Evolutionary conservation across 2,329 filamentous ascomycete genomes (phyloP), one percentile per base, ranked within the genome.

Genomic region (Triangularia verruculosa): DNA sequence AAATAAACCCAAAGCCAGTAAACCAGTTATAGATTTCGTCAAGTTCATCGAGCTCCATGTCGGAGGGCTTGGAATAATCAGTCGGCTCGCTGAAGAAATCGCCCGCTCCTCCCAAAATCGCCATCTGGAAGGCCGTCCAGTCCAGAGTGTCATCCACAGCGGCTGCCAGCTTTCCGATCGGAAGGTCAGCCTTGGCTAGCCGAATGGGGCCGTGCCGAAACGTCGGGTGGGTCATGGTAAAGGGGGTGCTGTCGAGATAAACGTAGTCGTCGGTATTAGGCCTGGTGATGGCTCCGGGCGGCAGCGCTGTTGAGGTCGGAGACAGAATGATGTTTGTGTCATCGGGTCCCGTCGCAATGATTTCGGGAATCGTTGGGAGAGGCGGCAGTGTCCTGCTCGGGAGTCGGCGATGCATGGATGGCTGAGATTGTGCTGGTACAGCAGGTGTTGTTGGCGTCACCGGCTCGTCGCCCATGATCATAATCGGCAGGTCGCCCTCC

Each of bases 91-190:
- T 74, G 59, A 79, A 76, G 53, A 83, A 77, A 67, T 85, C 83
- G 28, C 82, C 83, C 1, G 82, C 82, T 4, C 83, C 83, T 51
- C 85, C 85, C 0, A 84, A 75, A 57, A 88, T 86, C 15, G 86
- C 85, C 80, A 87, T 86, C 73, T 89, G 86, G 71, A 87, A 88
- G 3, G 85, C 85, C 5, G 82, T 86, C 85, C 85, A 88, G 76
- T 89, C 85, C 3, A 88, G 73, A 8, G 78, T 80, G 56, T 83
- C 82, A 58, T 85, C 83, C 28, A 77, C 74, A 7, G 78, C 74
- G 63, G 75, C 78, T 32, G 69, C 65, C 53, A 73, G 68, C 57
- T 70, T 69, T 59, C 64, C 61, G 24, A 67, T 69, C 6, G 66
- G 62, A 7, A 79, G 70, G 57, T 83, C 80, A 2, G 77, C 73